Evolutionary conservation across 2,329 filamentous ascomycete species (phyloP).

Genomic region (Penicillium decumbens): DNA sequence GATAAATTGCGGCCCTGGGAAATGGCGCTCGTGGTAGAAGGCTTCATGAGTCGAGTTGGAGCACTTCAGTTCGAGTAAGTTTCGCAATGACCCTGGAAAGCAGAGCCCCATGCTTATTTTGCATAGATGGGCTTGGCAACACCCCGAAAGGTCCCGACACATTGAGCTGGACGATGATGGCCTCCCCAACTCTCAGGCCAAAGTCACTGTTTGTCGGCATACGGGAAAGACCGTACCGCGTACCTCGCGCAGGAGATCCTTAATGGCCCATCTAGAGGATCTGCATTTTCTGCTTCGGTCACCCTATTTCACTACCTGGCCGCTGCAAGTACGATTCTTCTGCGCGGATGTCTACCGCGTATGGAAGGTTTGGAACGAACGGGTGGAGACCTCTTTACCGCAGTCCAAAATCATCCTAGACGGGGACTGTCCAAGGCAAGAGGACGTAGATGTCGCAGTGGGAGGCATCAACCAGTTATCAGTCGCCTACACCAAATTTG

Average conservation of each 20-base stretch:
- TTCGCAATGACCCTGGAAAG: neutral
- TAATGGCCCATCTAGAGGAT: conserved; percentile 70
- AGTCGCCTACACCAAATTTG: conserved; percentile 50
- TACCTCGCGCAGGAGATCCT: conserved; percentile 47
- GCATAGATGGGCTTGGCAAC: conserved; percentile 81
- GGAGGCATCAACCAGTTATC: conserved; percentile 47
- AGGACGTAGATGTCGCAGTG: conserved; percentile 23
- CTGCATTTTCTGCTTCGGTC: conserved; percentile 75
- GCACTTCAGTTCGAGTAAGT: conserved; percentile 89
- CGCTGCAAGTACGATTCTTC: conserved; percentile 76
- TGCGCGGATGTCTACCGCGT: conserved; percentile 60
- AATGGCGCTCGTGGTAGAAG: conserved; percentile 79
- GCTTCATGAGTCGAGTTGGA: conserved; percentile 80
- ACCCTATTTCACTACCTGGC: conserved; percentile 77
- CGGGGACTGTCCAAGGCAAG: conserved; percentile 16
- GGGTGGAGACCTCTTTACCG: conserved; percentile 48
- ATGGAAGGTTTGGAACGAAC: conserved; percentile 60
- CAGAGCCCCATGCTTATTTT: conserved; percentile 4
- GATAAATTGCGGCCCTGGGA: conserved; percentile 76
- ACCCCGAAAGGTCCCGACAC: conserved; percentile 74
- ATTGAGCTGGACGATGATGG: conserved; percentile 59
- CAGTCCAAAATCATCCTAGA: conserved; percentile 57
- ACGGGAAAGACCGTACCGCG: conserved; percentile 39
- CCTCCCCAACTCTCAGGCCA: conserved; percentile 17
- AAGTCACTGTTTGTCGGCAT: conserved; percentile 32